phyloP scores from a whole-genome alignment of 2,329 filamentous ascomycete species.

The Trichoderma sp. region DNA sequence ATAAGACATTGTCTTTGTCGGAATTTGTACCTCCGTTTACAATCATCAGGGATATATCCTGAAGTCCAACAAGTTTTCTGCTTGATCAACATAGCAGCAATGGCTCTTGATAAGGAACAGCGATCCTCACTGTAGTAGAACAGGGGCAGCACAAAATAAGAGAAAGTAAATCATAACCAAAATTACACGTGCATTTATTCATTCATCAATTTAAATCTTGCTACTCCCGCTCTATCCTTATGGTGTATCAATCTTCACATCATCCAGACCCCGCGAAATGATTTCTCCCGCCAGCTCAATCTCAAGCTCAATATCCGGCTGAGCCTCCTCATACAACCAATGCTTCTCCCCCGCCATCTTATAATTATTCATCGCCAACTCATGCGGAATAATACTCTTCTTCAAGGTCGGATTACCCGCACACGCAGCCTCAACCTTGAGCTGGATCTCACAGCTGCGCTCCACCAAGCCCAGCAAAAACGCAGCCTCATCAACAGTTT shows the following conservation, averaged over 20 bases:
- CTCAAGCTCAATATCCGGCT: constrained; percentile 49
- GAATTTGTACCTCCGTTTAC: not conserved
- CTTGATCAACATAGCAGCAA: not conserved
- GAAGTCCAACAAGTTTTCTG: not conserved
- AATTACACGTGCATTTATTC: not conserved
- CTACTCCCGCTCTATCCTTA: not conserved
- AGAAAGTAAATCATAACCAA: not conserved
- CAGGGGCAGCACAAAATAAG: not conserved
- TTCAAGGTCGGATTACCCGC: constrained; percentile 44
- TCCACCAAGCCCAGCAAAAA: constrained; percentile 71
- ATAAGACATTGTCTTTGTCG: not conserved
- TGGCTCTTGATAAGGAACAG: not conserved
- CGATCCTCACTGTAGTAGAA: not conserved
- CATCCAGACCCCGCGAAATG: constrained; percentile 30
- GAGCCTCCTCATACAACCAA: constrained; percentile 47
- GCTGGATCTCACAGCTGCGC: constrained; percentile 67
- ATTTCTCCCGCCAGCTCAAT: constrained; percentile 43
- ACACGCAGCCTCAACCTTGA: constrained; percentile 65
- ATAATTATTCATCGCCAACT: constrained; percentile 43
- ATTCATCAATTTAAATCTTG: not conserved
- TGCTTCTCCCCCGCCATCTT: constrained; percentile 50
- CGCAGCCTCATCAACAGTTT: constrained; percentile 72
- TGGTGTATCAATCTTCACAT: constrained; percentile 25
- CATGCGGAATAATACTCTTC: constrained; percentile 45
- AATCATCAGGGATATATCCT: not conserved